Evolutionary conservation across 208 protist genomes (phyloP), one percentile per base, ranked within the genome.

Genomic region (Porcisia hertigi): DNA sequence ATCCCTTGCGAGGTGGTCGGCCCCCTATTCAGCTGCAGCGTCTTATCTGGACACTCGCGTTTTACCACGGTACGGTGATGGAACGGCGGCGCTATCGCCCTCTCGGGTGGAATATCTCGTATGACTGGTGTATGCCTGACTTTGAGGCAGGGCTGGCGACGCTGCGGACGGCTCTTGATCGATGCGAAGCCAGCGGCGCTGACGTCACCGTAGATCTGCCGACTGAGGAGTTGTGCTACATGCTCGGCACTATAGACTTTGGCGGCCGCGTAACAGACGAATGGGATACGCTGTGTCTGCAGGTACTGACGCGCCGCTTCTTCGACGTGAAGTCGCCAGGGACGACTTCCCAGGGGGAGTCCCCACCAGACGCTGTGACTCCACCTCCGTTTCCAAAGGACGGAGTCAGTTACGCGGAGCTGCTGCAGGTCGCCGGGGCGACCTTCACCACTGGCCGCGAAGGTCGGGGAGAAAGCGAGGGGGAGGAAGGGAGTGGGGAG

Each of bases 71-170:
- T 9, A 86, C 95, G 3, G 84, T 98, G 69, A 93, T 97, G 82
- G 96, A 99, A 83, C 82, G 98, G 34, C 89, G 96, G 34, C 93
- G 97, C 78, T 99, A 98, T 86, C 87, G 96, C 58, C 88, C 97
- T 11, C 84, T 99, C 3, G 97, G 96, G 41, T 99, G 93, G 91
- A 99, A 98, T 77, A 91, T 98, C 55, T 86, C 86, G n/a, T 99
- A 99, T 80, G 96, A 98, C 74, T 99, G 96, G 91, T 96, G 89
- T 54, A 77, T 88, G 30, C 82, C 88, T 5, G 98, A 99, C 83
- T 93, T 98, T 65, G 82, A 87, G 18, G 92, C 97, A n/a, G 88
- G 86, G 43, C 59, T 98, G 47, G 75, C 88, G 52, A 95, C 94
- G 30, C 76, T 98, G 36, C 82, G 75, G 23, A 86, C 84, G 20